Evolutionary conservation across 225 moss, liverwort and hornwort species (phyloP), one percentile per base, ranked within the genome.

Genomic region (Lunularia cruciata): DNA sequence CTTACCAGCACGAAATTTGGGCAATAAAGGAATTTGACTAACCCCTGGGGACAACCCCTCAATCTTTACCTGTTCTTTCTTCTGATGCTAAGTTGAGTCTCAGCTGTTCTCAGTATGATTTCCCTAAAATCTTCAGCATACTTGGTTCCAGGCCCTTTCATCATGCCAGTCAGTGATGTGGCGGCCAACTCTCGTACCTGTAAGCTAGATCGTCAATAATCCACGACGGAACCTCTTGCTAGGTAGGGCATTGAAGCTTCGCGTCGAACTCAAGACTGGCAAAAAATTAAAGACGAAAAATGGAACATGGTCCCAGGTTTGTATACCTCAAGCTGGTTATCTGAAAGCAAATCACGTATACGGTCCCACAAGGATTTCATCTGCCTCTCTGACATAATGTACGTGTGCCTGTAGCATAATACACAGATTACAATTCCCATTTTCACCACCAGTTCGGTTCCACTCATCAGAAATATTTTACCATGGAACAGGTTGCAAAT

Each of bases 81-180:
- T 61, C 61, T 61, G 12, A 48, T 8, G 12, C 19, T 43, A 14
- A 76, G 81, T 63, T 86, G 86, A 53, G 68, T 25, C 37, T 83
- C 67, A 65, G 86, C 84, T 68, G 72, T 48, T 42, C 79, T 61
- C 15, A 84, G 46, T 38, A 84, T 78, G 35, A 63, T 70, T 68
- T 75, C 67, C 52, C 86, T 74, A 60, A 90, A 90, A 35, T 64
- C 78, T 67, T 86, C 75, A 4, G 86, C 88, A 47, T 82, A 82
- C 76, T 84, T 83, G 59, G 73, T 79, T 59, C 89, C 92, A 45
- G 86, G 85, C 54, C 92, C 92, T 73, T 92, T 92, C 92, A 92
- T 92, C 79, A 92, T 81, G 45, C 92, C 92, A 34, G 92, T 80
- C 73, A 92, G 72, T 22, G 92, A 89, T 65, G 82, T 81, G 69